These are phyloP conservation scores for Neurospora sp. DNA, from an alignment of 495 filamentous ascomycete genomes.

Conservation along the genomic window DNA sequence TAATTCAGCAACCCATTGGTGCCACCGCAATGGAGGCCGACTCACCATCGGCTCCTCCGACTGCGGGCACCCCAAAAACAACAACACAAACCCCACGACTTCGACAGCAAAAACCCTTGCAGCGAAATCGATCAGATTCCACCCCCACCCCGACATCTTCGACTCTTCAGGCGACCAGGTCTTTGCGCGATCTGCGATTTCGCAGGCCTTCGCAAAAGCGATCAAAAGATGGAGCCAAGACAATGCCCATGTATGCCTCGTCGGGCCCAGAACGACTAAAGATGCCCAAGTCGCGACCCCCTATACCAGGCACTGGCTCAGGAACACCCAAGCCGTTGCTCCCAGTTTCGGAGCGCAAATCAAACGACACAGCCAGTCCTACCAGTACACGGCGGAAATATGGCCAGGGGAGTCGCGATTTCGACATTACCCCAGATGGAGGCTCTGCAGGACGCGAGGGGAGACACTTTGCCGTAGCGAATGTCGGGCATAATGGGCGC, in stretches of 20 bases:
- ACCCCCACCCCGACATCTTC: neutral
- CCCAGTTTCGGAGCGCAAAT: slow-evolving; percentile 33
- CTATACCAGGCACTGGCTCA: slow-evolving; percentile 11
- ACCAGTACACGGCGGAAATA: slow-evolving; percentile 15
- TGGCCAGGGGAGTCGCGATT: slow-evolving; percentile 28
- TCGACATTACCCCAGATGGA: slow-evolving; percentile 40
- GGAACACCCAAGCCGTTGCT: slow-evolving; percentile 26
- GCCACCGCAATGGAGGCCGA: slow-evolving; percentile 18
- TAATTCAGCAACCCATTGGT: neutral
- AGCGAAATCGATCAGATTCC: slow-evolving; percentile 5
- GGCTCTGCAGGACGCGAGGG: slow-evolving; percentile 47
- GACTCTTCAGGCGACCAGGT: slow-evolving; percentile 1
- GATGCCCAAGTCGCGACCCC: slow-evolving; percentile 21
- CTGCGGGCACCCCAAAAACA: neutral
- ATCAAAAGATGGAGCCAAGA: slow-evolving; percentile 9
- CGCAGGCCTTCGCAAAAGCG: slow-evolving; percentile 7
- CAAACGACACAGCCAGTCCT: slow-evolving; percentile 25
- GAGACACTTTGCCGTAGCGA: slow-evolving; percentile 84
- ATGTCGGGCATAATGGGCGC: slow-evolving; percentile 85
- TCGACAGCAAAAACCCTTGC: slow-evolving; percentile 13
- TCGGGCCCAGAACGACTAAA: slow-evolving; percentile 7
- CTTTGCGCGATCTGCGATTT: slow-evolving; percentile 8
- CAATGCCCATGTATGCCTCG: slow-evolving; percentile 4
- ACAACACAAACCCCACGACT: slow-evolving; percentile 7
- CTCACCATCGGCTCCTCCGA: slow-evolving; percentile 11